These are phyloP conservation scores for Naegleria gruberi DNA, from an alignment of 208 protist genomes.

Conservation along the genomic window DNA sequence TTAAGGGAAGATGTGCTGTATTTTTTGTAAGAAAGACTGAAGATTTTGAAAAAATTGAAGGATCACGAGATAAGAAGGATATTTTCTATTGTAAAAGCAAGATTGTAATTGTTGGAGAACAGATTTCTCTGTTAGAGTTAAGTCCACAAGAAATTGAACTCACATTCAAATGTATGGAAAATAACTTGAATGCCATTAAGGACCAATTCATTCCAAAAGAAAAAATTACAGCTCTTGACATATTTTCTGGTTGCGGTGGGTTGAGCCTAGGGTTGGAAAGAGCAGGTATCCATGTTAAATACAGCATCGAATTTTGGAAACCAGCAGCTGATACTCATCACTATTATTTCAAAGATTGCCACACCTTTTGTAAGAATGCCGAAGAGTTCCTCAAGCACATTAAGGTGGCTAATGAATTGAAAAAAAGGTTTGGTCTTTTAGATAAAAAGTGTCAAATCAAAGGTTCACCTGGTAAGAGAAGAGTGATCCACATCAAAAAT, in stretches of 20 bases:
- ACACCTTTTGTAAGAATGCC: neutral
- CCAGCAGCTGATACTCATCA: neutral
- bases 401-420: neutral
- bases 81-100: neutral
- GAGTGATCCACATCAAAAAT: neutral
- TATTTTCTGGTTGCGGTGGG: slow-evolving; percentile 3
- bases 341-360: neutral
- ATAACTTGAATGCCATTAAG: neutral
- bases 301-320: neutral
- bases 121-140: neutral
- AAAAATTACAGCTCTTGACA: neutral
- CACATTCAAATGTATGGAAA: neutral
- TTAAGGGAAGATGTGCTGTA: neutral
- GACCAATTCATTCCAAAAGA: neutral
- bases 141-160: neutral
- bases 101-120: neutral
- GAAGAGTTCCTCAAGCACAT: neutral
- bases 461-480: neutral
- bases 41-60: neutral
- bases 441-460: neutral
- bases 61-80: neutral
- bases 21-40: neutral
- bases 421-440: neutral
- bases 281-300: neutral
- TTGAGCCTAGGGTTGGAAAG: neutral